These are phyloP conservation scores for Bipolaris bicolor DNA, from an alignment of 2,329 filamentous ascomycete species.

Conservation along the genomic window DNA sequence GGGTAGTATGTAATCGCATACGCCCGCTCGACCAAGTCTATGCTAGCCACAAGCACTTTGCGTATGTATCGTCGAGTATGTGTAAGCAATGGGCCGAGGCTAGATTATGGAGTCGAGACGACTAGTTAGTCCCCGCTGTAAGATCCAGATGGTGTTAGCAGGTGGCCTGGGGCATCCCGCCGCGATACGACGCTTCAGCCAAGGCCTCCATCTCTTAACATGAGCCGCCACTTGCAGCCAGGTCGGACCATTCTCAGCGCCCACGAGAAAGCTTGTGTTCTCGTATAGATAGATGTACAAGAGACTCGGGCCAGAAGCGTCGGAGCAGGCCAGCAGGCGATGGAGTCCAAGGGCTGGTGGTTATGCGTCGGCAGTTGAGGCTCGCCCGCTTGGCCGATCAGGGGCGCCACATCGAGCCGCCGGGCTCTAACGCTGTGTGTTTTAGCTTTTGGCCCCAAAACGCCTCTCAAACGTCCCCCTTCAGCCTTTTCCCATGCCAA, in stretches of 20 bases:
- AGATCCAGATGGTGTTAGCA: no score
- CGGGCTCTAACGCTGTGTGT: conserved; percentile 28
- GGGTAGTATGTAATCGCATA: background rate
- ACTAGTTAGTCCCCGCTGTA: no score
- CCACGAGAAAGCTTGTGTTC: conserved; percentile 10
- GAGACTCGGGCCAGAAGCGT: conserved; percentile 5
- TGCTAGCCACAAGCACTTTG: no score
- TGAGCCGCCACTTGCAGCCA: conserved; percentile 27
- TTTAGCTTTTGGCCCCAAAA: conserved; percentile 32
- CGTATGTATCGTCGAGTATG: background rate
- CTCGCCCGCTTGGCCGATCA: conserved; percentile 5
- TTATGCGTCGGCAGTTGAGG: conserved; percentile 11
- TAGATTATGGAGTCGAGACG: no score
- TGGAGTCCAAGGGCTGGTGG: background rate
- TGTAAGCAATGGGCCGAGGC: background rate
- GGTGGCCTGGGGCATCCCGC: background rate
- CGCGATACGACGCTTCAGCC: conserved; percentile 3
- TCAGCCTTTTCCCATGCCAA: conserved; percentile 27
- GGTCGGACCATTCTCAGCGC: conserved; percentile 10
- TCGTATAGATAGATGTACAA: background rate
- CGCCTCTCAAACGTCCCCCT: conserved; percentile 38
- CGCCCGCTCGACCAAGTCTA: background rate
- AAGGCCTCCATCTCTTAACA: conserved; percentile 13
- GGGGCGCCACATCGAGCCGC: conserved; percentile 20
- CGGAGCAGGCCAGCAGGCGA: no score